A percentile compares a stretch with the other conserved stretches of the same genome.
These are phyloP conservation scores for Boletus rubescentipes DNA, from an alignment of 768 basidiomycete species.

Conservation along the genomic window DNA sequence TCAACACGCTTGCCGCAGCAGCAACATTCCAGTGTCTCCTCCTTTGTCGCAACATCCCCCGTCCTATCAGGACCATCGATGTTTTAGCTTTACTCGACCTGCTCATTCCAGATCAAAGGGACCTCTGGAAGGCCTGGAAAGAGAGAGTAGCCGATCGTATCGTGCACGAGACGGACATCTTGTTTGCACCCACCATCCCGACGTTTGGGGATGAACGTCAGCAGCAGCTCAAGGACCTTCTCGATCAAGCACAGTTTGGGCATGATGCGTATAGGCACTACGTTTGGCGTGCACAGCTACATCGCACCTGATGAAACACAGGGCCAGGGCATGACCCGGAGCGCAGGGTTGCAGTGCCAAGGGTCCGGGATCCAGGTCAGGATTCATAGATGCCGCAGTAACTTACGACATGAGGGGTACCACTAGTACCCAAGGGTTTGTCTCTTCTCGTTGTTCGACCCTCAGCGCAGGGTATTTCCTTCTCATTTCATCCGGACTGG, in stretches of 20 bases:
- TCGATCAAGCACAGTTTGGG: background rate
- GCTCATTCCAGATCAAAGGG: background rate
- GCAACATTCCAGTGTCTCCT: background rate
- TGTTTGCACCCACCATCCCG: background rate
- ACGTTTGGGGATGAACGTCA: background rate
- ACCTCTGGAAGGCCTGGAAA: background rate
- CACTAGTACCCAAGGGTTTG: no score
- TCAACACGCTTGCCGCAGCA: background rate
- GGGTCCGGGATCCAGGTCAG: no score
- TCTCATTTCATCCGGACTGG: no score
- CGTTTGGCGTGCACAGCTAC: no score
- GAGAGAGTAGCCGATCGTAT: constrained; percentile 1
- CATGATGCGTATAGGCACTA: background rate
- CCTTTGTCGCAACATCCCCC: background rate
- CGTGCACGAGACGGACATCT: background rate
- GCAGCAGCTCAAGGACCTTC: background rate
- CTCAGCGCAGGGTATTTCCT: no score
- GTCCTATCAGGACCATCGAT: background rate
- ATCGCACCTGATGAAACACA: no score
- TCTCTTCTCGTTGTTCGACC: no score
- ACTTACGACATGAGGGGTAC: no score
- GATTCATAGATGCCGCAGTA: no score
- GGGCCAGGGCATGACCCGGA: no score
- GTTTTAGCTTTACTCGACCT: background rate
- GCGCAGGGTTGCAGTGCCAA: no score